A percentile compares a stretch with the other conserved stretches of the same genome.
phyloP scores from a whole-genome alignment of 1,284 basidiomycete species.

The Mycena sp. region DNA sequence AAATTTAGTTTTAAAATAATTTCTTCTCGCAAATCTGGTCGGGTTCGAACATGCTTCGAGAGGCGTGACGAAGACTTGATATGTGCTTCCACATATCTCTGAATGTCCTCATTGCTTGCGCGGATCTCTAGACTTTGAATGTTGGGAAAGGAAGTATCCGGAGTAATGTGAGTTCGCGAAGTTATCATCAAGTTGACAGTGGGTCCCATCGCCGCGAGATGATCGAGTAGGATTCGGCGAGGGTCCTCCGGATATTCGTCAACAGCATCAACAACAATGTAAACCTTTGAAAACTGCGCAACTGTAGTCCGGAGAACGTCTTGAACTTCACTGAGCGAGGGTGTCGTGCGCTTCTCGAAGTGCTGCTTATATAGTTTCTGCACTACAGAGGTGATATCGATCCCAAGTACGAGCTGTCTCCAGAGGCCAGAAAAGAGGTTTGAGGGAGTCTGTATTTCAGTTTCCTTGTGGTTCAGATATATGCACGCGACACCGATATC shows the following conservation, averaged over 20 bases:
- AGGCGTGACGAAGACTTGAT: background rate
- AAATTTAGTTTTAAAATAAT: background rate
- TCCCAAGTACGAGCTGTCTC: background rate
- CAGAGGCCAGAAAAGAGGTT: background rate
- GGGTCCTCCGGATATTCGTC: constrained; percentile 6
- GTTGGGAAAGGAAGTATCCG: background rate
- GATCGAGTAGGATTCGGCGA: background rate
- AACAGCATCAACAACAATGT: constrained; percentile 5
- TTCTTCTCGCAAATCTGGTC: background rate
- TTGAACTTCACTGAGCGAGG: background rate
- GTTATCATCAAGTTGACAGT: background rate
- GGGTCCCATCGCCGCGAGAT: background rate
- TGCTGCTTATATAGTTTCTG: background rate
- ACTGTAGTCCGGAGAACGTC: background rate
- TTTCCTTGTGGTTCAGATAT: constrained; percentile 10
- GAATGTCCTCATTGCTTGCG: background rate
- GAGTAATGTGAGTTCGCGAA: constrained; percentile 2
- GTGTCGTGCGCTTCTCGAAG: background rate
- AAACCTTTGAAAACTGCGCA: background rate
- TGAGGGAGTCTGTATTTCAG: background rate
- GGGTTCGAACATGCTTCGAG: background rate
- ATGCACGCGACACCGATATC: background rate
- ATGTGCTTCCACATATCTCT: background rate
- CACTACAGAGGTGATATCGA: background rate
- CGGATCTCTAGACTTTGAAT: background rate